phyloP scores from a whole-genome alignment of 192 early-diverging fungal species.

The Paraglomus brasilianum region DNA sequence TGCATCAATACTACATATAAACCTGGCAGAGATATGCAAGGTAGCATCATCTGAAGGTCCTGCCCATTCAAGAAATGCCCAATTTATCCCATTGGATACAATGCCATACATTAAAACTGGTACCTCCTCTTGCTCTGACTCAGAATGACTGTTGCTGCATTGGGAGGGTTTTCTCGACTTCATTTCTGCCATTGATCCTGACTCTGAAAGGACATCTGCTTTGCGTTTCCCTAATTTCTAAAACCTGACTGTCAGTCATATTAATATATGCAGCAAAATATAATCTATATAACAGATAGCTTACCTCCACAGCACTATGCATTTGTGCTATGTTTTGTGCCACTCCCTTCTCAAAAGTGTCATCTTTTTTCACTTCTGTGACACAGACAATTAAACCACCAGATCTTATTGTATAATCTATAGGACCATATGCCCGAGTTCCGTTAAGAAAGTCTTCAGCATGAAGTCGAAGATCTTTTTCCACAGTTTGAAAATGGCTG shows the following conservation, averaged over 20 bases:
- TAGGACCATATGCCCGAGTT: neutral
- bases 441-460: neutral
- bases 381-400: neutral
- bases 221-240: no score
- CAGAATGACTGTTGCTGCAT: no score
- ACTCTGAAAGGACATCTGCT: no score
- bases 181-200: no score
- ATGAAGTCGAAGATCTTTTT: neutral
- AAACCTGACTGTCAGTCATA: no score
- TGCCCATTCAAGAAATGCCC: constrained; percentile 10
- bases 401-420: neutral
- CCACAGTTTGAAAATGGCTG: neutral
- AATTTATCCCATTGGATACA: constrained; percentile 14
- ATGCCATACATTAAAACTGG: neutral
- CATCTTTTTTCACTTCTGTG: neutral
- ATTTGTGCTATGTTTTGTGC: neutral
- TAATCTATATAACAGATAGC: no score
- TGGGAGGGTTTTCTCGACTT: no score
- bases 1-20: neutral
- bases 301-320: constrained; percentile 5
- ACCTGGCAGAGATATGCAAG: neutral
- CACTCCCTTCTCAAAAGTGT: neutral
- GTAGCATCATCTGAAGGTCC: neutral
- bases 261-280: no score
- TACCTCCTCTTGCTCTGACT: no score